phyloP scores from a whole-genome alignment of 345 rosid species.

The Gynandropsis gynandra region DNA sequence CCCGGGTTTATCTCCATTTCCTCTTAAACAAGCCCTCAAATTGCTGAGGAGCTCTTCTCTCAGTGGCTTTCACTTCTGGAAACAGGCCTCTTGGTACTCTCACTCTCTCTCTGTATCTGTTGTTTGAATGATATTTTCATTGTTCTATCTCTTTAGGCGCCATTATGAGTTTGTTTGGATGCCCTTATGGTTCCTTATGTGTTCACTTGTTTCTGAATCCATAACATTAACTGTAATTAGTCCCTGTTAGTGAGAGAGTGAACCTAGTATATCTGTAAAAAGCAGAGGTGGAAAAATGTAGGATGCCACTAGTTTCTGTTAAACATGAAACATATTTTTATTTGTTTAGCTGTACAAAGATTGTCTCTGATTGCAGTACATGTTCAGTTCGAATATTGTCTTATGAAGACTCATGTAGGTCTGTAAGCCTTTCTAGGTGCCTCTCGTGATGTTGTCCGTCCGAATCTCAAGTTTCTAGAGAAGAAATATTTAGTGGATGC shows the following conservation, averaged over 20 bases:
- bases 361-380: too few relatives aligned
- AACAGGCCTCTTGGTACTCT: conserved; percentile 50
- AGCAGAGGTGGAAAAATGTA: conserved; percentile 1
- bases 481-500: not conserved
- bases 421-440: not conserved
- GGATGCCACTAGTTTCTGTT: not conserved
- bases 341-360: too few relatives aligned
- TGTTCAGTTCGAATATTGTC: not conserved
- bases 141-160: too few relatives aligned
- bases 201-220: not conserved
- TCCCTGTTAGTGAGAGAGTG: not conserved
- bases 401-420: not conserved
- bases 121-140: too few relatives aligned
- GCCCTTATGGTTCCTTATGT: not conserved
- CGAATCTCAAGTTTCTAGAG: not conserved
- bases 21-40: conserved; percentile 43
- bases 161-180: too few relatives aligned
- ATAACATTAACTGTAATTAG: too few relatives aligned
- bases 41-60: conserved; percentile 57
- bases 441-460: not conserved
- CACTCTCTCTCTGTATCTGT: not conserved
- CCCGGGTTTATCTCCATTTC: conserved; percentile 51
- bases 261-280: not conserved
- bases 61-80: conserved; percentile 88
- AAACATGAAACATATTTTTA: not conserved